phyloP scores from a whole-genome alignment of 2,329 filamentous ascomycete species.

The Massarina eburnea region DNA sequence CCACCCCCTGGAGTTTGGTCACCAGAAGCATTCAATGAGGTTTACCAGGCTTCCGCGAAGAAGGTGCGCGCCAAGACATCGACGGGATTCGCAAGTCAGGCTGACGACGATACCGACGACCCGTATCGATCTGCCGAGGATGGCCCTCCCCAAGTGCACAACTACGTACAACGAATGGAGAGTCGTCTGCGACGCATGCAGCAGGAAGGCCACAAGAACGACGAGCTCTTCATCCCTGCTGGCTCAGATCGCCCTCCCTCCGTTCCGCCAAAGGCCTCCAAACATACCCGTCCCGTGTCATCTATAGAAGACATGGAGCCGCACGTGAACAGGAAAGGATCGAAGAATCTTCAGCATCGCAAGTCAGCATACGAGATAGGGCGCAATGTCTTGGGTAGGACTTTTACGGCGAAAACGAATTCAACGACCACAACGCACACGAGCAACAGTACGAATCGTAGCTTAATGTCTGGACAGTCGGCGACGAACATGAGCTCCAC shows the following conservation, averaged over 20 bases:
- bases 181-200: conserved; percentile 72
- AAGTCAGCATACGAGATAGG: conserved; percentile 81
- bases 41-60: conserved; percentile 47
- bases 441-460: conserved; percentile 75
- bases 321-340: conserved; percentile 33
- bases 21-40: conserved; percentile 76
- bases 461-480: conserved; percentile 90
- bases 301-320: conserved; percentile 38
- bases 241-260: conserved; percentile 55
- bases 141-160: conserved; percentile 71
- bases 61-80: conserved; percentile 65
- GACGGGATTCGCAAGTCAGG: conserved; percentile 61
- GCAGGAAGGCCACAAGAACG: conserved; percentile 39
- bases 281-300: conserved; percentile 43
- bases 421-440: conserved; percentile 68
- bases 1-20: conserved; percentile 78
- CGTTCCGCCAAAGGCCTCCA: conserved; percentile 61
- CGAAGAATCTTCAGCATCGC: conserved; percentile 55
- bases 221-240: conserved; percentile 54
- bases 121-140: conserved; percentile 51
- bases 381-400: conserved; percentile 69
- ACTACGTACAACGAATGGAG: conserved; percentile 93
- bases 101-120: conserved; percentile 55
- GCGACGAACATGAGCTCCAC: conserved; percentile 91
- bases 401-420: conserved; percentile 85